Percentiles rank a stretch among this genome's conserved stretches.
Evolutionary conservation across 192 early-diverging fungal genomes (phyloP).

Genomic region (Coemansia biformis): DNA sequence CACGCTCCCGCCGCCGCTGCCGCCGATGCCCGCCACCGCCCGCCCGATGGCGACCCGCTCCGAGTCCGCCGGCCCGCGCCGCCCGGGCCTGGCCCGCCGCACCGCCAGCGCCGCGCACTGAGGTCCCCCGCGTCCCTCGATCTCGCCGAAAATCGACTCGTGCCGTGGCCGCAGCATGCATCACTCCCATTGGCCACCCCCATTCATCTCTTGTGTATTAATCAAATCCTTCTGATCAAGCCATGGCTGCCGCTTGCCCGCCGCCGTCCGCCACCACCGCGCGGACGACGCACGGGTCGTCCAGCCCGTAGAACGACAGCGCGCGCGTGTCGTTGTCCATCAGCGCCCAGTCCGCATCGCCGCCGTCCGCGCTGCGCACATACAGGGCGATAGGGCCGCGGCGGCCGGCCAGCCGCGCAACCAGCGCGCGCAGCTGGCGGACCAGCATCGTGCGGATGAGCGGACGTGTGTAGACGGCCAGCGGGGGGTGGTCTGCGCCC

Average conservation of each 20-base stretch:
- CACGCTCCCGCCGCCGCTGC: slow-evolving; percentile 7
- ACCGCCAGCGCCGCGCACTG: slow-evolving; percentile 19
- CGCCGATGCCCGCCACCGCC: slow-evolving; percentile 8
- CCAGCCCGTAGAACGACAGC: slow-evolving; percentile 30
- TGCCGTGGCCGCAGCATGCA: too few species aligned
- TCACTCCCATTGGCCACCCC: background rate
- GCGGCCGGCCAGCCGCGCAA: slow-evolving; percentile 14
- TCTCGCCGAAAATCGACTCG: too few species aligned
- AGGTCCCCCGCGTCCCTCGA: too few species aligned
- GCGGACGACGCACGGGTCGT: slow-evolving; percentile 17
- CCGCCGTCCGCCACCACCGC: background rate
- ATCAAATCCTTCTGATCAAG: background rate
- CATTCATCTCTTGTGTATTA: background rate
- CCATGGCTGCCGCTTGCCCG: too few species aligned
- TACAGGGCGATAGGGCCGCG: slow-evolving; percentile 6
- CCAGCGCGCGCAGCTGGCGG: slow-evolving; percentile 26
- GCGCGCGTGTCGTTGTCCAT: slow-evolving; percentile 26
- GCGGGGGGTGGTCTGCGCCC: background rate
- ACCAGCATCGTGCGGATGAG: slow-evolving; percentile 34
- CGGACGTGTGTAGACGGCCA: background rate
- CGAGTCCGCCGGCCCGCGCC: background rate
- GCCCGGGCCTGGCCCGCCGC: slow-evolving; percentile 19
- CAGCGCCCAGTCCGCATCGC: slow-evolving; percentile 3
- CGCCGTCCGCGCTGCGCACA: slow-evolving; percentile 2
- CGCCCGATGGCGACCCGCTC: background rate